Conservation (phyloP, 2,329 filamentous ascomycete genomes). For the Metarhizium robertsii region DNA sequence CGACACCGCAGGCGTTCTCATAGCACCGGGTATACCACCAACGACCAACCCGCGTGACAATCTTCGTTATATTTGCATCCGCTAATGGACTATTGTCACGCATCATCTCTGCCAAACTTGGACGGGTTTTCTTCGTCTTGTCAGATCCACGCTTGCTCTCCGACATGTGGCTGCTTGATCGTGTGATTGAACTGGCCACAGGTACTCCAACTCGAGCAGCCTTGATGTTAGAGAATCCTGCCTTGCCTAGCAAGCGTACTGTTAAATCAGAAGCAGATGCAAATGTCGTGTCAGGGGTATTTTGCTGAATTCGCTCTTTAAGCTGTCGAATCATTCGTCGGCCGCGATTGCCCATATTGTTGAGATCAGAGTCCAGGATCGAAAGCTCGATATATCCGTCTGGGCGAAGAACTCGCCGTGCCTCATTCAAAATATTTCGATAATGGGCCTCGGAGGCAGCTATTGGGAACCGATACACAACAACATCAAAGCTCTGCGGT, state of each 20-base stretch:
- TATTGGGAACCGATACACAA: slow-evolving; percentile 68
- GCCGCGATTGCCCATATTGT: slow-evolving; percentile 69
- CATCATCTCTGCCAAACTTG: slow-evolving; percentile 62
- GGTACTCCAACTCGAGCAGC: slow-evolving; percentile 71
- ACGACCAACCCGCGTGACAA: slow-evolving; percentile 81
- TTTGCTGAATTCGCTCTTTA: slow-evolving; percentile 59
- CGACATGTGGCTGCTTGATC: slow-evolving; percentile 12
- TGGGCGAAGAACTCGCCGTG: slow-evolving; percentile 67
- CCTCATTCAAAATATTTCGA: slow-evolving; percentile 62
- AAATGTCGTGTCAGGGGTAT: slow-evolving; percentile 51
- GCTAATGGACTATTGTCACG: slow-evolving; percentile 58
- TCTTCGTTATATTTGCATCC: slow-evolving; percentile 82
- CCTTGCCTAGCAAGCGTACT: slow-evolving; percentile 55
- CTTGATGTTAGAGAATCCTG: slow-evolving; percentile 64
- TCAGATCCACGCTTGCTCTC: slow-evolving; percentile 9
- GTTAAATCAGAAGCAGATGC: slow-evolving; percentile 51
- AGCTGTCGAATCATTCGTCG: slow-evolving; percentile 59
- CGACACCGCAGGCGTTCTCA: slow-evolving; percentile 52
- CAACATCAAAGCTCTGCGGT: slow-evolving; percentile 63
- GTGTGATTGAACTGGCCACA: slow-evolving; percentile 45
- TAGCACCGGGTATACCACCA: slow-evolving; percentile 98
- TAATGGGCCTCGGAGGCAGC: slow-evolving; percentile 61
- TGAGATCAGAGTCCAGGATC: slow-evolving; percentile 69
- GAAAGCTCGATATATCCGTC: slow-evolving; percentile 73
- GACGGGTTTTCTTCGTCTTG: slow-evolving; percentile 31